Percentiles rank a stretch among this genome's conserved stretches.
Evolutionary conservation across 352 stramenopile genomes (phyloP).

Genomic region (Phytophthora pinifolia): DNA sequence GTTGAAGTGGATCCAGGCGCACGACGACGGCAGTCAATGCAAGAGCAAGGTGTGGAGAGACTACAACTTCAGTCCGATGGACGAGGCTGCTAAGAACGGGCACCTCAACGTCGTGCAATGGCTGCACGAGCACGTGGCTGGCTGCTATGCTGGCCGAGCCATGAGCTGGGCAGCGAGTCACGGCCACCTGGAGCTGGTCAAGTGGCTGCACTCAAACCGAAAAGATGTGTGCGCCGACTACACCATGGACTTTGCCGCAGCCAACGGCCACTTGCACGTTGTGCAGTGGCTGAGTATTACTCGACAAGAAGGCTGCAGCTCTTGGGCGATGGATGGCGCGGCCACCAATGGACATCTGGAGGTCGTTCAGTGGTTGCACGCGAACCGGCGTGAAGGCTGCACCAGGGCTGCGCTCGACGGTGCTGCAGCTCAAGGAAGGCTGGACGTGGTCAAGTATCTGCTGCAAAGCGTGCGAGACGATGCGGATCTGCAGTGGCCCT

Average conservation of each 20-base stretch:
- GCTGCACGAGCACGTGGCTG: constrained; percentile 18
- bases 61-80: constrained; percentile 34
- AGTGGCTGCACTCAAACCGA: constrained; percentile 24
- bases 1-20: constrained; percentile 26
- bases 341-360: constrained; percentile 27
- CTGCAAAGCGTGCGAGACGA: constrained; percentile 7
- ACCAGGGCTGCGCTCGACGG: constrained; percentile 25
- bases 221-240: constrained; percentile 19
- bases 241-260: constrained; percentile 24
- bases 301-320: constrained; percentile 19
- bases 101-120: constrained; percentile 18
- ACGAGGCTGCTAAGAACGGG: constrained; percentile 24
- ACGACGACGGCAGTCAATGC: constrained; percentile 1
- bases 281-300: constrained; percentile 22
- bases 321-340: constrained; percentile 28
- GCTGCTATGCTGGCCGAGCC: constrained; percentile 15
- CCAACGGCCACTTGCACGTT: constrained; percentile 20
- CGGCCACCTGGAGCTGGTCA: constrained; percentile 24
- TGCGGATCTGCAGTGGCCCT: constrained; percentile 18
- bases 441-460: constrained; percentile 26
- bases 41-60: constrained; percentile 15
- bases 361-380: constrained; percentile 27
- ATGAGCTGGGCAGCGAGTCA: constrained; percentile 25
- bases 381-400: constrained; percentile 21
- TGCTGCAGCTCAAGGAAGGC: constrained; percentile 18